These are phyloP conservation scores for Acanthamoeba castellanii DNA, from an alignment of 208 protist species.

Conservation along the genomic window DNA sequence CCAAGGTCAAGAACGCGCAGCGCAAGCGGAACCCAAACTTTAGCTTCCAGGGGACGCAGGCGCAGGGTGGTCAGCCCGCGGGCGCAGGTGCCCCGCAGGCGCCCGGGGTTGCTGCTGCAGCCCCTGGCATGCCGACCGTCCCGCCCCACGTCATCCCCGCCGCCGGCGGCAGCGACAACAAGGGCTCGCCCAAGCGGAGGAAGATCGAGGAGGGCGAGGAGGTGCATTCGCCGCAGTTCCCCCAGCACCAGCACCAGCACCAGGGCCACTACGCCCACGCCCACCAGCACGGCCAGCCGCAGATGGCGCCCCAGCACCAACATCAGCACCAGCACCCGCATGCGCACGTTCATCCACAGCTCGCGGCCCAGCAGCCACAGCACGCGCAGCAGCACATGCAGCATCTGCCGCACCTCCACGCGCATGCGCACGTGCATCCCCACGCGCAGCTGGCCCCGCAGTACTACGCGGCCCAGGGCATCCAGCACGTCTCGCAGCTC, in stretches of 20 bases:
- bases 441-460: slow-evolving; percentile 33
- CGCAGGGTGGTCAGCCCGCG: not conserved
- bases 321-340: not conserved
- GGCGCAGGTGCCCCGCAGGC: not conserved
- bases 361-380: not conserved
- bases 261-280: not conserved
- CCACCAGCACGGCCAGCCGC: slow-evolving; percentile 6
- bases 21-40: slow-evolving; percentile 66
- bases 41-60: slow-evolving; percentile 19
- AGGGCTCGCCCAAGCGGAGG: slow-evolving; percentile 40
- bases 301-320: not conserved
- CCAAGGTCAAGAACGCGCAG: slow-evolving; percentile 73
- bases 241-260: not conserved
- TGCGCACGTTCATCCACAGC: slow-evolving; percentile 12
- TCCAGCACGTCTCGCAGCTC: not conserved
- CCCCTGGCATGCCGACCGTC: not conserved
- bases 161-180: not conserved
- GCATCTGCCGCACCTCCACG: not conserved
- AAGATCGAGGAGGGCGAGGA: slow-evolving; percentile 43
- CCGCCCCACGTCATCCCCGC: not conserved
- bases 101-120: not conserved
- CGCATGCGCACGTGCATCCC: slow-evolving; percentile 24
- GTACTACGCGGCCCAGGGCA: not conserved
- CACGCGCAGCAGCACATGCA: not conserved
- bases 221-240: slow-evolving; percentile 1